Evolutionary conservation across 257 asterid genomes (phyloP).

Genomic region (Coffea canephora): DNA sequence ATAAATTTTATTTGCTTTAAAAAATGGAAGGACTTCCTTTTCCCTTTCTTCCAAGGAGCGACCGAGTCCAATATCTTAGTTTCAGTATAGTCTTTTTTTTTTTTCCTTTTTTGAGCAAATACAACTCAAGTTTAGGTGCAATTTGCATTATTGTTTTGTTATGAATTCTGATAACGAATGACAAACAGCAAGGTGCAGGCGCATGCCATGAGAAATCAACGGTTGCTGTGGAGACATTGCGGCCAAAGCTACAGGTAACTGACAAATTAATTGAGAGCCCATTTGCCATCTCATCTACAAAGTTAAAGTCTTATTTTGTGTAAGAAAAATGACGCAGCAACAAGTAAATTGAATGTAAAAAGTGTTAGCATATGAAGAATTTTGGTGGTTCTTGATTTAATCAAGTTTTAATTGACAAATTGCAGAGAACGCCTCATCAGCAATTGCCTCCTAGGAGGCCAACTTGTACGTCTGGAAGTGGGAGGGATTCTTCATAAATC

Average conservation of each 20-base stretch:
- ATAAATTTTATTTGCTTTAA: neutral
- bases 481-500: too few species aligned
- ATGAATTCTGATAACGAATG: neutral
- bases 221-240: slow-evolving; percentile 64
- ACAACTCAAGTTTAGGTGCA: neutral
- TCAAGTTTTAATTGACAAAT: neutral
- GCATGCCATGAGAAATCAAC: slow-evolving; percentile 44
- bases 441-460: slow-evolving; percentile 89
- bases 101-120: neutral
- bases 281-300: neutral
- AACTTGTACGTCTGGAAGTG: slow-evolving; percentile 15
- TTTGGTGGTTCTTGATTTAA: neutral
- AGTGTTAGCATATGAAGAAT: neutral
- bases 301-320: neutral
- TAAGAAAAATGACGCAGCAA: neutral
- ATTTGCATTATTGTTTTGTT: neutral
- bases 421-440: slow-evolving; percentile 84
- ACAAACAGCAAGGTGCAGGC: slow-evolving; percentile 70
- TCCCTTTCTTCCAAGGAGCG: neutral
- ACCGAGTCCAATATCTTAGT: neutral
- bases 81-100: neutral
- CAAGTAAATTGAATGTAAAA: neutral
- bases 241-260: slow-evolving; percentile 69
- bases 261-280: neutral
- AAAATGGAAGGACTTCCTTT: neutral